Conservation (phyloP, 352 stramenopile species). For the Phytopythium montanum region DNA sequence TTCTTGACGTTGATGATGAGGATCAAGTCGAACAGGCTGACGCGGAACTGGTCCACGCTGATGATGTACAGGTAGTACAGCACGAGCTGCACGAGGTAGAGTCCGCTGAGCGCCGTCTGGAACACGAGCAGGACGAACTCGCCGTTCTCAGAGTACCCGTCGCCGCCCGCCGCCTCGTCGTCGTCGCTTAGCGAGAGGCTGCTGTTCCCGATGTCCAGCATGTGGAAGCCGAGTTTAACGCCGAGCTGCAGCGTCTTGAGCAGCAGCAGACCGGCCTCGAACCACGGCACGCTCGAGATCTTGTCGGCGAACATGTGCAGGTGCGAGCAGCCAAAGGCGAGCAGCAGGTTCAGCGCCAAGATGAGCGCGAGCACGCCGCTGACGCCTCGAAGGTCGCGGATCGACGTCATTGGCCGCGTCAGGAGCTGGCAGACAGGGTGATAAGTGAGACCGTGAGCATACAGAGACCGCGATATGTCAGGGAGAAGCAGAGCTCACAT, state of each 20-base stretch:
- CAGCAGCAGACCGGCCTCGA: constrained; percentile 64
- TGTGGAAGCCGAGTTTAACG: constrained; percentile 67
- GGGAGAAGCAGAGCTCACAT: constrained; percentile 18
- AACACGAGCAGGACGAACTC: constrained; percentile 65
- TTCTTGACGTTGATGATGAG: constrained; percentile 84
- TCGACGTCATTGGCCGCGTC: constrained; percentile 55
- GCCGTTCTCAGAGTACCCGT: constrained; percentile 46
- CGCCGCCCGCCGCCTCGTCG: constrained; percentile 21
- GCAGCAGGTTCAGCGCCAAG: constrained; percentile 34
- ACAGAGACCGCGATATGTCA: too few species aligned
- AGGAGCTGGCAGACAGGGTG: constrained; percentile 24
- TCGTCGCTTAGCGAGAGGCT: constrained; percentile 22
- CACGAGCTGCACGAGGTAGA: constrained; percentile 66
- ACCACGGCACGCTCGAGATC: constrained; percentile 71
- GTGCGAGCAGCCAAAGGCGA: constrained; percentile 36
- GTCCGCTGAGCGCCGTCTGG: constrained; percentile 54
- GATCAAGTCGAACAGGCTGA: constrained; percentile 77
- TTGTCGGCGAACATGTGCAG: constrained; percentile 41
- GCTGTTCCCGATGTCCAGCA: constrained; percentile 40
- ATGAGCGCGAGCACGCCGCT: constrained; percentile 35
- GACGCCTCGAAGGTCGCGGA: constrained; percentile 53
- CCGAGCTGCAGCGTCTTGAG: constrained; percentile 64
- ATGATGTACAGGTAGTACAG: constrained; percentile 83
- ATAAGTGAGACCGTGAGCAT: background rate
- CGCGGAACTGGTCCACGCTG: constrained; percentile 72